Conservation (phyloP, 2,329 filamentous ascomycete genomes). For the Sarocladium strictum region DNA sequence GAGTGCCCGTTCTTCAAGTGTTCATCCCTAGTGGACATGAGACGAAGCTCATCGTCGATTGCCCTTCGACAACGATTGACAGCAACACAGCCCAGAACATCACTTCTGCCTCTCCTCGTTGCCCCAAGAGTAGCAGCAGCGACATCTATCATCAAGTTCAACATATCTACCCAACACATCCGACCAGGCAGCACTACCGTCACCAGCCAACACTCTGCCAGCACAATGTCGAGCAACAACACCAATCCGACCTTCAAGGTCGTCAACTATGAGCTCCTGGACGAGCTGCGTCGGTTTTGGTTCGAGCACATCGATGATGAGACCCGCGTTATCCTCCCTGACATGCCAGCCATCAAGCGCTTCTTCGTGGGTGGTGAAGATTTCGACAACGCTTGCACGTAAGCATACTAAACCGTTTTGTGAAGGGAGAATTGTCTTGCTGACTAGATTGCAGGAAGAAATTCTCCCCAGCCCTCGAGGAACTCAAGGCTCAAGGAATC, state of each 20-base stretch:
- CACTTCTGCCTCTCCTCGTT: neutral
- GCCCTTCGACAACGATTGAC: neutral
- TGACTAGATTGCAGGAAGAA: slow-evolving; percentile 18
- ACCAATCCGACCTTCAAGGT: slow-evolving; percentile 4
- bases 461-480: slow-evolving; percentile 27
- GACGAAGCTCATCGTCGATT: neutral
- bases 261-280: slow-evolving; percentile 21
- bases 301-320: slow-evolving; percentile 27
- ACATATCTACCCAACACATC: neutral
- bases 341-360: slow-evolving; percentile 18
- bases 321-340: slow-evolving; percentile 21
- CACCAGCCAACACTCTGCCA: neutral
- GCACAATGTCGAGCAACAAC: slow-evolving; percentile 12
- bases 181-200: neutral
- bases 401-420: slow-evolving; percentile 12
- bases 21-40: neutral
- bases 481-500: slow-evolving; percentile 21
- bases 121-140: neutral
- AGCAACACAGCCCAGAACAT: neutral
- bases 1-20: neutral
- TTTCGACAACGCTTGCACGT: slow-evolving; percentile 30
- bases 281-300: slow-evolving; percentile 30
- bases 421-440: neutral
- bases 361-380: slow-evolving; percentile 30
- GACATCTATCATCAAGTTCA: neutral